Evolutionary conservation across 1,284 basidiomycete genomes (phyloP), one percentile per base, ranked within the genome.

Genomic region (Vanrija sp.): DNA sequence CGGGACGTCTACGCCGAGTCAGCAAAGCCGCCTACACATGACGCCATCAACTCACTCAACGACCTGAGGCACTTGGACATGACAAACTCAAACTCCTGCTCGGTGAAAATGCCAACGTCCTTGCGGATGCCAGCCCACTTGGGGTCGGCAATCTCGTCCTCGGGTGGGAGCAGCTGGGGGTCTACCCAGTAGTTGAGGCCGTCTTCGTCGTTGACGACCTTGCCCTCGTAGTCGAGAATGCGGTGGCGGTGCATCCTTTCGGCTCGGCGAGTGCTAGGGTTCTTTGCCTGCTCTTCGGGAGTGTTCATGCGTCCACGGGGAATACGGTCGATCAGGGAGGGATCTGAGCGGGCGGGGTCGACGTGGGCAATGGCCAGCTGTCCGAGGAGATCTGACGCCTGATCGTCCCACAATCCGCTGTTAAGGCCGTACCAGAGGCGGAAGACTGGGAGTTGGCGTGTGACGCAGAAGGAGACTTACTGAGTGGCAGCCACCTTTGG

Each of bases 31-130:
- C 28, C 5, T 5, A 38, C 25, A 10, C 3, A 23, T 25, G 15
- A 34, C 57, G 14, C 56, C 26, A 38, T 48, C 7, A 34, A 80
- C 88, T 63, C 76, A 94, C 86, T 91, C 82, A 97, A 89, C 9
- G 89, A 88, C 42, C 86, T 83, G 34, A 98, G 79, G 28, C 89
- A 89, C 73, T 96, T 95, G 26, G 87, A 86, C 72, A 94, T 85
- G 55, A 98, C 79, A 39, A 88, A 80, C 55, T 86, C 84, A 84
- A 91, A 98, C 73, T 98, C 86, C 39, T 83, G 79, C 56, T 91
- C 83, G 7, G 84, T 88, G 82, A 93, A 96, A 57, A 98, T 87
- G 25, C 89, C 89, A 43, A 91, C 84, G 66, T 90, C 88, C 70
- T 86, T 87, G 73, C 83, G 85, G 23, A 91, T 76, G 10, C 89